Evolutionary conservation across 2,329 filamentous ascomycete genomes (phyloP).

Genomic region (Phialophora macrospora): DNA sequence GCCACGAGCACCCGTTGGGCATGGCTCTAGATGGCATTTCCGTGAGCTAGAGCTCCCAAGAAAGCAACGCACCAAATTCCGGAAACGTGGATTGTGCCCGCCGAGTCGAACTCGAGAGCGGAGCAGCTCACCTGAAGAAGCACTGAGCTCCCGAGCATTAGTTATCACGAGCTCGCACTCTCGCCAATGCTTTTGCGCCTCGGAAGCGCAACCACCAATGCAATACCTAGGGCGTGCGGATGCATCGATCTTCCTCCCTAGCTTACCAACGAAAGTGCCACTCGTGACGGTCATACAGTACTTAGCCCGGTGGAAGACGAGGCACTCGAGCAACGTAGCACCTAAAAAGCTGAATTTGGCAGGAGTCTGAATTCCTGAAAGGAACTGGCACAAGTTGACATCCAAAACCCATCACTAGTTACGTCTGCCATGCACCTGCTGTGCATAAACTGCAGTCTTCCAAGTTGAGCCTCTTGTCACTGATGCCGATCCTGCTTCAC

Average conservation of each 20-base stretch:
- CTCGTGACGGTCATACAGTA: background rate
- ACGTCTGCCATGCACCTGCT: constrained; percentile 16
- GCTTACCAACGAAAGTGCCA: background rate
- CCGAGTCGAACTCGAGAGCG: background rate
- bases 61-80: constrained; percentile 18
- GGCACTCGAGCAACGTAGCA: background rate
- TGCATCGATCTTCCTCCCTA: constrained; percentile 6
- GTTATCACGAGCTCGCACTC: background rate
- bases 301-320: background rate
- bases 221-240: constrained; percentile 4
- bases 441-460: background rate
- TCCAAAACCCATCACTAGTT: constrained; percentile 9
- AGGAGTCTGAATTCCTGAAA: constrained; percentile 9
- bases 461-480: constrained; percentile 9
- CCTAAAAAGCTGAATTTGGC: constrained; percentile 5
- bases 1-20: constrained; percentile 17
- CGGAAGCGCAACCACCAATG: constrained; percentile 12
- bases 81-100: constrained; percentile 28
- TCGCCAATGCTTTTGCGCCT: constrained; percentile 3
- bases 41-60: constrained; percentile 21
- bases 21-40: constrained; percentile 15
- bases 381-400: constrained; percentile 23
- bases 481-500: background rate
- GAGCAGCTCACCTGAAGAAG: background rate
- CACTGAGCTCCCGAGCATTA: background rate